Base-by-base conservation (phyloP, 495 filamentous ascomycete species). In the Penicillium atrosanguineum region DNA sequence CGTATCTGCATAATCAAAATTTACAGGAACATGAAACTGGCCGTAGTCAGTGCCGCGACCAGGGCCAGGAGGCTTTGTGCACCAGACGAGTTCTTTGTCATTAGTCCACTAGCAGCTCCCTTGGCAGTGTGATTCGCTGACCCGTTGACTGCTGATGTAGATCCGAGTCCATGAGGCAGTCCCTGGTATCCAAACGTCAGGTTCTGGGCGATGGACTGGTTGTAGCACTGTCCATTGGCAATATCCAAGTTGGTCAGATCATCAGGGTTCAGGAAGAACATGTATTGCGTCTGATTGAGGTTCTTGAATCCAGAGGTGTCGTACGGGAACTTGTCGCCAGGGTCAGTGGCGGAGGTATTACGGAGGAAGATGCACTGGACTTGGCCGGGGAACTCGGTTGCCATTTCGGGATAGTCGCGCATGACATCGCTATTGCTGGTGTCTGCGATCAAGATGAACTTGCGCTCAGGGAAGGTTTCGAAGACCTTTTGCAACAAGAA, bases 291-390 rank as follows among this genome's bases (percentile, higher is more conserved):
- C 60, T 82, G 77, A 29, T 85, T 77, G 26, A 92, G 50, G 4
- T 68, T 73, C 64, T 86, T 60, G 68, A 91, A 91, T n/a, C 80
- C 82, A 7, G 65, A 74, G 0, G 88, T 92, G 61, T 92, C 77
- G 62, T 92, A 91, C 0, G 88, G 88, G 64, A 89, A 90, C 29
- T 75, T 71, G 54, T 82, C 74, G 0, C 69, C 74, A 0, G 68
- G 31, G 60, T 92, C 88, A 0, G 87, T 91, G 11, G 81, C 76
- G 11, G 72, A 76, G 0, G 85, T 88, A 65, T 92, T 92, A n/a
- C 88, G 79, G 2, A 92, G 70, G 48, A 87, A 81, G 55, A 92
- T 90, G 67, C 88, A 92, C 55, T 86, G 82, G n/a, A 91, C 86
- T 61, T 88, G 83, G 19, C 71, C 77, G 0, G 88, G 87, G 58